Conservation (phyloP, 352 stramenopile species). For the Globisporangium mamillatum region DNA sequence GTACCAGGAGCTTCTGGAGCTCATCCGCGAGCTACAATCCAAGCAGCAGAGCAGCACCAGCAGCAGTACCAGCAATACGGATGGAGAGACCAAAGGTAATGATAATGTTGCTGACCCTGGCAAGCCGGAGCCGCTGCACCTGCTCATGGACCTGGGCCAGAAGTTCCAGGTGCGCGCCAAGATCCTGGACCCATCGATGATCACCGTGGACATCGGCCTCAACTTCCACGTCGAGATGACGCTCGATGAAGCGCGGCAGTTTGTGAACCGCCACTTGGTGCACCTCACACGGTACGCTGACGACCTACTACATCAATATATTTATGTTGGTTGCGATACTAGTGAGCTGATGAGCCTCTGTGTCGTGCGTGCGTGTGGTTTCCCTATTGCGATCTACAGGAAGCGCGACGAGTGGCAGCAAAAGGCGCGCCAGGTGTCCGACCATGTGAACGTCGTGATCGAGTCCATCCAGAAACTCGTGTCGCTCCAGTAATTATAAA, state of each 20-base stretch:
- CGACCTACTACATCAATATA: too few relatives aligned
- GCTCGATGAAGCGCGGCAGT: conserved; percentile 47
- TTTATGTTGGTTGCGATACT: too few relatives aligned
- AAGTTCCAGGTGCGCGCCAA: conserved; percentile 75
- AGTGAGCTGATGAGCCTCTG: not conserved
- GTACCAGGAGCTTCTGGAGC: conserved; percentile 54
- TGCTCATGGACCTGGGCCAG: conserved; percentile 70
- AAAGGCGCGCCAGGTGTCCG: conserved; percentile 64
- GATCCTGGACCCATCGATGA: conserved; percentile 47
- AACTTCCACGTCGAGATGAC: conserved; percentile 83
- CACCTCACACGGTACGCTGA: conserved; percentile 45
- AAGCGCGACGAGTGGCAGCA: conserved; percentile 66
- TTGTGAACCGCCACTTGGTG: conserved; percentile 51
- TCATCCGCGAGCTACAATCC: conserved; percentile 36
- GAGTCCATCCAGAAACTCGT: conserved; percentile 75
- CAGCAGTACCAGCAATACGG: not conserved
- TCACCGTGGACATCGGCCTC: conserved; percentile 70
- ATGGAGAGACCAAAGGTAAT: conserved; percentile 11
- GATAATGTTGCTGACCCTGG: too few relatives aligned
- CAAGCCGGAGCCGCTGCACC: conserved; percentile 20
- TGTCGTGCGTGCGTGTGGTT: not conserved
- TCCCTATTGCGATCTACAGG: conserved; percentile 23
- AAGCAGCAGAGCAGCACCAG: conserved; percentile 5
- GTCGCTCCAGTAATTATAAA: conserved; percentile 39
- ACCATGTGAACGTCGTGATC: conserved; percentile 74